These are phyloP conservation scores for Colletotrichum cereale DNA, from an alignment of 2,329 filamentous ascomycete species.

Conservation along the genomic window DNA sequence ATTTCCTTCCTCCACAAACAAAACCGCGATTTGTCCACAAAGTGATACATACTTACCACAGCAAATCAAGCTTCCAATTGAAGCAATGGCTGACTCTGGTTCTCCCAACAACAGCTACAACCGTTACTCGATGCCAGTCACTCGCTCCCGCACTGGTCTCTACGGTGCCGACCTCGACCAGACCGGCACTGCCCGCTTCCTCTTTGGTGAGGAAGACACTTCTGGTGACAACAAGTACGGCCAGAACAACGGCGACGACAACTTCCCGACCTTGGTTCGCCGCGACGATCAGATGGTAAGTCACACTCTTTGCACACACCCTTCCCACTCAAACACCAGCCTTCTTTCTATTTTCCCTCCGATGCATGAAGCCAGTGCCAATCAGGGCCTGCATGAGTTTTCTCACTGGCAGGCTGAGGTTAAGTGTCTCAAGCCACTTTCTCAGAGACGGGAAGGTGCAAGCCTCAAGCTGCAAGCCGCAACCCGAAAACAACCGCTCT, in stretches of 20 bases:
- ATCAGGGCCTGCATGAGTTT: neutral
- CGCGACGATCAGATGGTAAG: slow-evolving; percentile 71
- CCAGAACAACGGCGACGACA: slow-evolving; percentile 81
- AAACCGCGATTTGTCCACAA: slow-evolving; percentile 28
- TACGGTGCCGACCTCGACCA: slow-evolving; percentile 81
- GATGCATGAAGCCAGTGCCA: slow-evolving; percentile 17
- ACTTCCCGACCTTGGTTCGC: slow-evolving; percentile 86
- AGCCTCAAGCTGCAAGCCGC: slow-evolving; percentile 24
- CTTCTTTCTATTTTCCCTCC: neutral
- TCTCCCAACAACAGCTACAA: slow-evolving; percentile 71
- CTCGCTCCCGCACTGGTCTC: slow-evolving; percentile 74
- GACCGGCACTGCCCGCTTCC: slow-evolving; percentile 86
- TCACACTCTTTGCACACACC: slow-evolving; percentile 29
- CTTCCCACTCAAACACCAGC: neutral
- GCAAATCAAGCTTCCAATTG: neutral
- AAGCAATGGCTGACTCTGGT: slow-evolving; percentile 38
- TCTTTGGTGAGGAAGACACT: slow-evolving; percentile 84
- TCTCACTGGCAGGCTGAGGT: neutral
- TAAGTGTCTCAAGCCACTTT: neutral
- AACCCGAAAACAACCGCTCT: neutral
- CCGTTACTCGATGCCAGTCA: slow-evolving; percentile 94
- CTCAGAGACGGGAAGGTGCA: slow-evolving; percentile 14
- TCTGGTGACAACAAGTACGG: slow-evolving; percentile 78
- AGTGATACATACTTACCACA: slow-evolving; percentile 2
- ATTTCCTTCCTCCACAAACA: slow-evolving; percentile 1